Evolutionary conservation across 805 yeast species (phyloP), one percentile per base, ranked within the genome.

Genomic region (Lipomyces yamadae): DNA sequence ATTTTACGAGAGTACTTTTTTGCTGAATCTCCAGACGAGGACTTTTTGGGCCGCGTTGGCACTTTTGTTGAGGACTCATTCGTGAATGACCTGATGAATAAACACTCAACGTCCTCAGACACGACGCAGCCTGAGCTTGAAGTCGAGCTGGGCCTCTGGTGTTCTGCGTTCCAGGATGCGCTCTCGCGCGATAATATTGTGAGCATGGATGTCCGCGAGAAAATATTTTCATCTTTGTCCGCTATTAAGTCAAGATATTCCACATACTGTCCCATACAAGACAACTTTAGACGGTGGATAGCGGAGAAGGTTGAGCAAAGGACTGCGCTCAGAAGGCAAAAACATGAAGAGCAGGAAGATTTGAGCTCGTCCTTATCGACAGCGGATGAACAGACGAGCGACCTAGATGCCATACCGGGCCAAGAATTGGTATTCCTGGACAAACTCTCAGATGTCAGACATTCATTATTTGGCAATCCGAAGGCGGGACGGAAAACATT

Each of bases 391-490:
- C 76, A 79, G 50, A 60, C 10, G 6, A 52, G 13, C 10, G 34
- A 29, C 29, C 55, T 52, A 24, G 55, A 52, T 29, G 15, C 33
- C 55, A 52, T 8, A 29, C 32, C 65, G 8, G 75, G 72, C 24
- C 76, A 79, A 50, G 81, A 78, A 37, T 48, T 71, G 48, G 81
- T 75, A 39, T 78, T 77, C 70, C 83, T 83, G 64, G 71, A 76
- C 35, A 81, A 79, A 37, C 77, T 86, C 30, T 71, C 79, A 8
- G 78, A 78, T 35, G 79, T 81, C 15, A 83, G 96, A 72, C 94
- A 91, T 74, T 74, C 78, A 30, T 85, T 88, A 0, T 91, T 91
- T 78, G 97, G 97, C 1, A 91, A 91, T 73, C 91, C 90, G 24
- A 80, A 84, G 74, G 96, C 89, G 0, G 76, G 83, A 64, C 81